phyloP scores from a whole-genome alignment of 202 grass and related monocot genomes.

The Cymbopogon flexuosus region DNA sequence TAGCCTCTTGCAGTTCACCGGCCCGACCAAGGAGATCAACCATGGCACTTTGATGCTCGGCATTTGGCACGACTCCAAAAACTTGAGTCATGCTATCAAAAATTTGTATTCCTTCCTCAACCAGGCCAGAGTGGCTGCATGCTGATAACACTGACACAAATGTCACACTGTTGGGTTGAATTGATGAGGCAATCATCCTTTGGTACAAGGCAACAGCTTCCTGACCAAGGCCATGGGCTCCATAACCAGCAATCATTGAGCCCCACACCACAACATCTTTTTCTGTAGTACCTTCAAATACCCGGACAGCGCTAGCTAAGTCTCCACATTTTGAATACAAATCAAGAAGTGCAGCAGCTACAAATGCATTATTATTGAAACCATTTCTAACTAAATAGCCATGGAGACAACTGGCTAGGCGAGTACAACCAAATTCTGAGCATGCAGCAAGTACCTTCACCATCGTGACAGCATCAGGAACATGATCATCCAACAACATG shows the following conservation, averaged over 20 bases:
- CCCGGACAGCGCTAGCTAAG: conserved; percentile 35
- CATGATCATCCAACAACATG: conserved; percentile 41
- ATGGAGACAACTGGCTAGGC: conserved; percentile 52
- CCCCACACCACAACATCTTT: conserved; percentile 66
- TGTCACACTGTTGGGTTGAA: conserved; percentile 46
- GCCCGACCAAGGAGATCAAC: conserved; percentile 65
- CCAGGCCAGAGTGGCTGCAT: conserved; percentile 61
- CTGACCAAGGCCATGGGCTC: conserved; percentile 58
- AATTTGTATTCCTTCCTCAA: conserved; percentile 48
- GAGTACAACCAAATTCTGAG: conserved; percentile 33
- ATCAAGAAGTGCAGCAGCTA: conserved; percentile 50
- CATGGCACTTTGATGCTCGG: conserved; percentile 45
- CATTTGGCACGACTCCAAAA: conserved; percentile 41
- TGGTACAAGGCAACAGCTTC: conserved; percentile 46
- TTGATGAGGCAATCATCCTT: conserved; percentile 45
- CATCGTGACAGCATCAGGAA: conserved; percentile 55
- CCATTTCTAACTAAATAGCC: conserved; percentile 50
- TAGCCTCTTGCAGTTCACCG: conserved; percentile 52
- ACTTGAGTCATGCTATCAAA: conserved; percentile 52
- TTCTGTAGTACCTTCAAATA: conserved; percentile 41
- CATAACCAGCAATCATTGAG: conserved; percentile 71
- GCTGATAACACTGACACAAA: conserved; percentile 58
- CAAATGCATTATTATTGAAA: conserved; percentile 47
- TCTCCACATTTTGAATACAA: conserved; percentile 62
- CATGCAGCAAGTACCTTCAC: conserved; percentile 55